Conservation (phyloP, 129 eudicot genomes). For the Glebionis coronaria region DNA sequence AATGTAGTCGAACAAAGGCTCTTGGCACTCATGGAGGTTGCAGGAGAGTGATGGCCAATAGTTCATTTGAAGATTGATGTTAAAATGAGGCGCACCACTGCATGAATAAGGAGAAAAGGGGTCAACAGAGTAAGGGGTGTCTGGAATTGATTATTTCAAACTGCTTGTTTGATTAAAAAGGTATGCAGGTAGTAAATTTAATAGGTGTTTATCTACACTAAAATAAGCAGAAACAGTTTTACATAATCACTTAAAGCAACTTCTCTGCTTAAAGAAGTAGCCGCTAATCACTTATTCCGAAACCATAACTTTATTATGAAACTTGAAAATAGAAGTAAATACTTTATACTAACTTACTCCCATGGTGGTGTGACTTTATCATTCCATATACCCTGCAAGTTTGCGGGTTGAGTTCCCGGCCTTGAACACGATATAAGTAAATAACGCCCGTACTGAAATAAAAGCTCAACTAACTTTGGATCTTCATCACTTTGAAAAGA, state of each 20-base stretch:
- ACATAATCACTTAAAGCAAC: too few relatives aligned
- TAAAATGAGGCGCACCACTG: conserved; percentile 71
- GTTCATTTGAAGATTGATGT: conserved; percentile 73
- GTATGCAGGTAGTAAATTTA: too few relatives aligned
- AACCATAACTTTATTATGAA: too few relatives aligned
- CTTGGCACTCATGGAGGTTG: conserved; percentile 71
- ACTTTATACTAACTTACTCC: conserved; percentile 55
- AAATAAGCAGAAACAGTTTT: background rate
- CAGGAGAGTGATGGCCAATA: conserved; percentile 37
- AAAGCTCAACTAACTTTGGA: conserved; percentile 62
- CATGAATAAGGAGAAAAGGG: background rate
- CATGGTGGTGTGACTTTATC: conserved; percentile 53
- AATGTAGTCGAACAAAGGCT: conserved; percentile 57
- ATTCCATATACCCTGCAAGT: conserved; percentile 78
- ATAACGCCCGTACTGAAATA: conserved; percentile 71
- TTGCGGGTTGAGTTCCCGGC: conserved; percentile 68
- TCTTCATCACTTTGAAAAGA: conserved; percentile 59
- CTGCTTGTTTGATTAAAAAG: too few relatives aligned
- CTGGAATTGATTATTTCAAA: too few relatives aligned
- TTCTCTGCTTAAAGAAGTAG: too few relatives aligned
- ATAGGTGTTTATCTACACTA: too few relatives aligned
- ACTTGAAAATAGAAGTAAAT: too few relatives aligned
- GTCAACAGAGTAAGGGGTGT: too few relatives aligned
- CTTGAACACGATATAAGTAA: conserved; percentile 64
- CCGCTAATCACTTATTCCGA: too few relatives aligned